Evolutionary conservation across 2,329 filamentous ascomycete species (phyloP), one percentile per base, ranked within the genome.

Genomic region (Penicillium oxalicum): DNA sequence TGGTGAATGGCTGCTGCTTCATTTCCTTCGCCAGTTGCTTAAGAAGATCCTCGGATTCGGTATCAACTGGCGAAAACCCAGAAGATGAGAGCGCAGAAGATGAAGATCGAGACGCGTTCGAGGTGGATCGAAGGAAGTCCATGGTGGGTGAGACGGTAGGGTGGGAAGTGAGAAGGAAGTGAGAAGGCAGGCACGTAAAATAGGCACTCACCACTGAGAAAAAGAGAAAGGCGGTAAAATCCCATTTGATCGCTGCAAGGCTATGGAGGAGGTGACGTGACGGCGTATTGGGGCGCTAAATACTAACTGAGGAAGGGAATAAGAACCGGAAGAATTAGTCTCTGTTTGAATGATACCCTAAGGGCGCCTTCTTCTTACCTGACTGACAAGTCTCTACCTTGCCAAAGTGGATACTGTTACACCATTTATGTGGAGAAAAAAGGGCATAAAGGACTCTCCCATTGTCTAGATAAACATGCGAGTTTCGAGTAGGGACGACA

Each of bases 1-100:
- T 58, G 38, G 54, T 52, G 44, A 56, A 54, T 40, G 44, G 48
- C 27, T 46, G 43, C 40, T 52, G 49, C 26, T 49, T 26, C 45
- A 45, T 35, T 50, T 50, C 44, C 42, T 51, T 45, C 26, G 45
- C 47, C 18, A 52, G 52, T 49, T 51, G 47, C 38, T 36, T 41
- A 49, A 52, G 44, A 42, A 45, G 44, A 46, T 56, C 54, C 40
- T 44, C 41, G 42, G 49, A 47, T 37, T 53, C 33, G 32, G 45
- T 48, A 48, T 49, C 48, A 55, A 48, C 48, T 45, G 37, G 45
- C 25, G 45, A 46, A 40, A 48, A 29, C 40, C 41, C 50, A 51
- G 28, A 49, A 36, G 33, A 37, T 46, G 39, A 50, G 42, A 37
- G 43, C 35, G 42, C 51, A 48, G 49, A 50, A 32, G 29, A 32